Evolutionary conservation across 306 rosid genomes (phyloP), one percentile per base, ranked within the genome.

Genomic region (Cucurbita argyrosperma): DNA sequence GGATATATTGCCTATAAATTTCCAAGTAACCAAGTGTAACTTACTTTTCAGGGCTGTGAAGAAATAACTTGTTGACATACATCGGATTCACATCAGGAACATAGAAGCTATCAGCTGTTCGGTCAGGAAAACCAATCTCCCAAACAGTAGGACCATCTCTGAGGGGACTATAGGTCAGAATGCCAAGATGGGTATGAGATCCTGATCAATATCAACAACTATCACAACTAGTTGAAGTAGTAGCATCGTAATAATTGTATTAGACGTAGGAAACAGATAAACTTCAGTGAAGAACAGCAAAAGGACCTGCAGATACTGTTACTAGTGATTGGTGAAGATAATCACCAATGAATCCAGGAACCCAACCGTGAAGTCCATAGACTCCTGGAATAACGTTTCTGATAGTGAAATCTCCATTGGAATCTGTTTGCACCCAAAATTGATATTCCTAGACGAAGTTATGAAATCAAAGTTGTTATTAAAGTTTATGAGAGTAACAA

Each of bases 51-150:
- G 85, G 84, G 82, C 82, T 77, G 72, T 82, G 73, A 15, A 79
- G 51, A 49, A 82, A 84, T 43, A 82, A 35, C 82, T 82, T 84
- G 79, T 84, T 84, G 63, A 60, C 84, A 67, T 79, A 84, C 85
- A 56, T 82, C 2, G 82, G 82, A 60, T 85, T 82, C 76, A 82
- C 86, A 75, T 80, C 76, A 7, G 88, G 88, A 75, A 85, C 86
- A 23, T 74, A 85, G 76, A 57, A 80, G 49, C 65, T 69, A 30
- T 21, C 67, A n/a, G 86, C 82, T 13, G 83, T 79, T 8, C 86
- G 81, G 60, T 85, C 82, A 49, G 85, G 84, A 70, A 64, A 79
- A 45, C 88, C 85, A 42, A 85, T 85, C 69, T 85, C 86, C 88
- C 86, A 82, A 37, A 85, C 14, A 18, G 82, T 80, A 39, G 82